Base-by-base conservation (phyloP, 1,284 basidiomycete species). In the Marasmius tenuissimus region DNA sequence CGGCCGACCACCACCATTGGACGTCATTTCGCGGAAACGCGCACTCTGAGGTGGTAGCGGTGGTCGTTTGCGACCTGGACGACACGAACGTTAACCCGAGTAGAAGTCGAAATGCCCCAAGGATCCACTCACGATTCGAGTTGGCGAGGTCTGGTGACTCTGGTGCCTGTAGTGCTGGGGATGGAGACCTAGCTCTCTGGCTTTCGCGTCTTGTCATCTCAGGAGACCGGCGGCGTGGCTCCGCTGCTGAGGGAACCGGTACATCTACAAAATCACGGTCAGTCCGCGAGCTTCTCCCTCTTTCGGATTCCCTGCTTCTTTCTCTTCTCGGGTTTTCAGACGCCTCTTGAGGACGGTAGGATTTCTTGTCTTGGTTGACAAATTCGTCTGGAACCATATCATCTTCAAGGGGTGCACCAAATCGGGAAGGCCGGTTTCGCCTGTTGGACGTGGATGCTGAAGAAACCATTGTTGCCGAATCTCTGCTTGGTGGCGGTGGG, bases 31-130 rank as follows among this genome's bases (percentile, higher is more conserved):
- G 14, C 69, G 70, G 55, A 75, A 74, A 22, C 70, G 66, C 9
- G 71, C 61, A 18, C 64, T 60, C 68, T 76, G 73, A 54, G 76
- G 70, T 35, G 75, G 75, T 42, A 73, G 57, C 35, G 18, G 59
- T 47, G 51, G 53, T 12, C 33, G 58, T 47, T 47, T 47, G 16
- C 11, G 45, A n/a, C 45, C 45, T 47, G 45, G n/a, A 47, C 16
- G 45, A 47, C 20, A 8, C 9, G 16, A n/a, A 18, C 16, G 20
- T 16, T 20, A 47, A n/a, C 45, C 27, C 27, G 27, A 27, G 27
- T 47, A n/a, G n/a, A 14, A 47, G 8, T 14, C 20, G 45, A 47
- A 14, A 47, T 10, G 8, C n/a, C n/a, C 16, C 7, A 8, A n/a
- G 45, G n/a, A 47, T n/a, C 27, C 27, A 27, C 27, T 27, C 27